These are phyloP conservation scores for Cryptosporidium andersoni DNA, from an alignment of 169 alveolate species.

Conservation along the genomic window DNA sequence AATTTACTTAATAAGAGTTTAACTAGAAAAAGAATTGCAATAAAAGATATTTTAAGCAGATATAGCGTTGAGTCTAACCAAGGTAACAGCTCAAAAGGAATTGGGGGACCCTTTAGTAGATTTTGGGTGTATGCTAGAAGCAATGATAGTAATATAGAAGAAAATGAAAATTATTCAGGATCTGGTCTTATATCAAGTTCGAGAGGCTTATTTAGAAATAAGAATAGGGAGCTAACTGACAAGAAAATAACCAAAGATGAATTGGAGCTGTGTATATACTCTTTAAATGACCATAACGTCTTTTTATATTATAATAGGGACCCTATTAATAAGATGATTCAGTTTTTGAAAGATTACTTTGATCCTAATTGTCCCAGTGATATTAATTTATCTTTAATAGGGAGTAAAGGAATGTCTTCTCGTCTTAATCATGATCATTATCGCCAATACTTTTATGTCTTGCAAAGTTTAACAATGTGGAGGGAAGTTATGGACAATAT, in stretches of 20 bases:
- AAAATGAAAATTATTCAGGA: conserved; percentile 3
- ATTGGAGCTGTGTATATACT: conserved; percentile 89
- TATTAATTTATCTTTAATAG: conserved; percentile 26
- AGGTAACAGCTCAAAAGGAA: conserved; percentile 13
- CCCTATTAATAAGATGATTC: conserved; percentile 66
- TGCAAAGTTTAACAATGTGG: conserved; percentile 91
- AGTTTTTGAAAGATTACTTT: conserved; percentile 37
- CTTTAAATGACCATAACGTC: conserved; percentile 86
- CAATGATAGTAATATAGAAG: not conserved
- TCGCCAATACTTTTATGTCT: conserved; percentile 87
- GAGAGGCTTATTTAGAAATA: conserved; percentile 21
- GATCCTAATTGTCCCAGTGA: conserved; percentile 38
- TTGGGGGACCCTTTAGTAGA: conserved; percentile 26
- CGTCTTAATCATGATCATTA: conserved; percentile 88
- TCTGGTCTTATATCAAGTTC: conserved; percentile 56
- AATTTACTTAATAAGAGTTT: conserved; percentile 23
- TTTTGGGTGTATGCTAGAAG: conserved; percentile 33
- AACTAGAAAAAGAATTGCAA: conserved; percentile 53
- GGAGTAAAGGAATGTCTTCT: conserved; percentile 75
- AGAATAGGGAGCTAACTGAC: conserved; percentile 68
- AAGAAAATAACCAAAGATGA: conserved; percentile 83
- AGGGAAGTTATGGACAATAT: conserved; percentile 88
- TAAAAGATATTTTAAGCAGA: conserved; percentile 45
- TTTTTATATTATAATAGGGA: conserved; percentile 56
- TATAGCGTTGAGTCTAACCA: conserved; percentile 28